Percentiles rank a stretch among this genome's conserved stretches.
Evolutionary conservation across 306 rosid species (phyloP).

Genomic region (Comarum palustre): DNA sequence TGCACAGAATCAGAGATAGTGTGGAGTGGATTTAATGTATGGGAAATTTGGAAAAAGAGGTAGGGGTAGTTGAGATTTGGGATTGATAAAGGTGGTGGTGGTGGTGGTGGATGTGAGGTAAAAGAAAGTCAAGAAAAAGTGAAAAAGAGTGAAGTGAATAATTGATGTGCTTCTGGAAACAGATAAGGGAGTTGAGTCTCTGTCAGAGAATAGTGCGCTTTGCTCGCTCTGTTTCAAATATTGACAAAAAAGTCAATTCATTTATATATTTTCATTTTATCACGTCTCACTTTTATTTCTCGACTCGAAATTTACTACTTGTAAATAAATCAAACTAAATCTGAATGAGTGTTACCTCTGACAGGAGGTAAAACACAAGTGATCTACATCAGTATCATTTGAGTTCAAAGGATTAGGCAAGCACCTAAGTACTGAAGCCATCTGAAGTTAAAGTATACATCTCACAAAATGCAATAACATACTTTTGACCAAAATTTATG

Average conservation of each 20-base stretch:
- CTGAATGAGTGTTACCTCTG: neutral
- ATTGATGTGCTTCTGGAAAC: constrained; percentile 17
- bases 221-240: constrained; percentile 2
- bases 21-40: constrained; percentile 5
- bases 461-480: neutral
- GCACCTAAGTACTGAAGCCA: neutral
- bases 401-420: neutral
- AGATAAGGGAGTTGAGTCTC: constrained; percentile 39
- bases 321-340: neutral
- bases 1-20: constrained; percentile 19
- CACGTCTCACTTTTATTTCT: neutral
- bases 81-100: constrained; percentile 30
- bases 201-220: constrained; percentile 35
- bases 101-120: constrained; percentile 21
- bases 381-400: neutral
- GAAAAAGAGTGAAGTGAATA: neutral
- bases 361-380: neutral
- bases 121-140: neutral
- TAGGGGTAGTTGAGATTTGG: constrained; percentile 29
- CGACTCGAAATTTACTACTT: neutral
- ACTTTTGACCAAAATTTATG: neutral
- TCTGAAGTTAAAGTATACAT: neutral
- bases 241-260: neutral
- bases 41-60: neutral
- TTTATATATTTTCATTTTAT: neutral